Base-by-base conservation (phyloP, 1,139 yeast genomes). In the Saccharomyces pastorianus region DNA sequence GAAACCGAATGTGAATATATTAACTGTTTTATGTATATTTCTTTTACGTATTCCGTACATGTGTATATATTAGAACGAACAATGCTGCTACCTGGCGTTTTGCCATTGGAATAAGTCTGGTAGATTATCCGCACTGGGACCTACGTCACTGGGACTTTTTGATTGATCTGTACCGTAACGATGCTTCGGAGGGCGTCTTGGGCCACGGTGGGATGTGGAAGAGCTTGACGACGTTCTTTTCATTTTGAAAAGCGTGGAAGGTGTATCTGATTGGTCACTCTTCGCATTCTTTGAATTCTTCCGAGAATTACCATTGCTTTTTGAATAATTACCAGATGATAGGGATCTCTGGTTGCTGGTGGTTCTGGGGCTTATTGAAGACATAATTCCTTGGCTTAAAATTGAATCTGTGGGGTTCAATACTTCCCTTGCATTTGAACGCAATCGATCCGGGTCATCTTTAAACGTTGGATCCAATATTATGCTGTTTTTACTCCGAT, bases 31-130 rank as follows among this genome's bases (percentile, higher is more conserved):
- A 38, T 38, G 42, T 8, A 38, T 2, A 38, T 11, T 38, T 17
- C 17, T 2, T 20, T 20, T 20, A 20, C 23, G 3, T 20, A 20
- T 20, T 20, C 23, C 23, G 23, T 20, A 20, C 3, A 20, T 20
- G 23, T 20, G 3, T 34, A 14, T n/a, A 38, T 17, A 38, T 17
- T 38, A 38, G 11, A 8, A 38, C 2, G 1, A 17, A 17, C 9
- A 7, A 38, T 8, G 5, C 7, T n/a, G 5, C 38, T 52, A 61
- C 32, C 53, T 60, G 7, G 64, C 57, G 50, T 64, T 64, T 53
- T 65, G 69, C 69, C 69, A 65, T 41, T 60, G 56, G 49, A 61
- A 61, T 38, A 65, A 47, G 51, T 64, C 67, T 23, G 59, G 57
- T 6, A 58, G 42, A 47, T 51, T 61, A 6, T 55, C 60, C 13